Percentiles rank a stretch among this genome's conserved stretches.
phyloP scores from a whole-genome alignment of 2,329 filamentous ascomycete species.

The Aspergillus candidus region DNA sequence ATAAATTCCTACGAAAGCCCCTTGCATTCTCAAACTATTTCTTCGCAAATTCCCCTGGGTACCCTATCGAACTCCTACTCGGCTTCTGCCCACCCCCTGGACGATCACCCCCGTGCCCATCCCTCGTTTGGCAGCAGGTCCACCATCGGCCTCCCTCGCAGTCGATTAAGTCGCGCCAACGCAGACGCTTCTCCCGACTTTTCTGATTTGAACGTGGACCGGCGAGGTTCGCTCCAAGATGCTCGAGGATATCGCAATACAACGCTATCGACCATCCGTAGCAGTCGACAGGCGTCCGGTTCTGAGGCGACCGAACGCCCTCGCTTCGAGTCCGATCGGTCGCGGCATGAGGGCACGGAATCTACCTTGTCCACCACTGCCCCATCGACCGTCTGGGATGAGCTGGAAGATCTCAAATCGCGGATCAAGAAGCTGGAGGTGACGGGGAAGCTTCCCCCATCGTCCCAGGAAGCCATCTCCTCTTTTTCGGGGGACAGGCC shows the following conservation, averaged over 20 bases:
- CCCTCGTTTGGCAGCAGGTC: constrained; percentile 33
- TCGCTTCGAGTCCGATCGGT: constrained; percentile 28
- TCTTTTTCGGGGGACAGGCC: constrained; percentile 73
- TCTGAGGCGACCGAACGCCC: constrained; percentile 32
- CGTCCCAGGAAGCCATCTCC: constrained; percentile 72
- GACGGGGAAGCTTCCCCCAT: constrained; percentile 78
- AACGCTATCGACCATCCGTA: constrained; percentile 30
- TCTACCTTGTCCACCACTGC: constrained; percentile 84
- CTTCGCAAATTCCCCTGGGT: constrained; percentile 25
- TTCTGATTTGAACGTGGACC: constrained; percentile 23
- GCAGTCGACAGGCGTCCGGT: constrained; percentile 29
- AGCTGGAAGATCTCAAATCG: constrained; percentile 90
- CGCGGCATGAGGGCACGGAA: constrained; percentile 61
- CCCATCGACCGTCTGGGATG: constrained; percentile 94
- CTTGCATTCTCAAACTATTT: constrained; percentile 30
- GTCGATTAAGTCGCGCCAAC: constrained; percentile 31
- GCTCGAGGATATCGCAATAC: constrained; percentile 30
- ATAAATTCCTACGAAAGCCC: constrained; percentile 28
- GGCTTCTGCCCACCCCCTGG: constrained; percentile 34
- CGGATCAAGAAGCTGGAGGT: constrained; percentile 85
- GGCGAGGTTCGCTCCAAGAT: constrained; percentile 29
- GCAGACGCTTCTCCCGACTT: constrained; percentile 31
- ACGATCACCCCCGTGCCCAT: constrained; percentile 31
- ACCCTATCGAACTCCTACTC: constrained; percentile 24
- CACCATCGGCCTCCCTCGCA: constrained; percentile 31